Base-by-base conservation (phyloP, 768 basidiomycete species). In the Dioszegia hungarica region DNA sequence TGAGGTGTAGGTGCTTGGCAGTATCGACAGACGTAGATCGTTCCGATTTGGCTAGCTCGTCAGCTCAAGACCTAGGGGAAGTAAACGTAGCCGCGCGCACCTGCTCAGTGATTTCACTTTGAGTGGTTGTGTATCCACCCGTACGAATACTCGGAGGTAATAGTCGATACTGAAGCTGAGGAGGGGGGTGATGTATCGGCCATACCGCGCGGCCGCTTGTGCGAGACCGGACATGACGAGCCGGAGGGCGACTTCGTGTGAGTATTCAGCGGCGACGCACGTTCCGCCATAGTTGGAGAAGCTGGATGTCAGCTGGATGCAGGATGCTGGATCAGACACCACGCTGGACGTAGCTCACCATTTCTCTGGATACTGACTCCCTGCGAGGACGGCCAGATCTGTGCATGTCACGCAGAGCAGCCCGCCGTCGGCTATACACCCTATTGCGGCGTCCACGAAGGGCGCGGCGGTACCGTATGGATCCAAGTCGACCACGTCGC, bases 381-480 rank as follows among this genome's bases (percentile, higher is more conserved):
- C 92, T 0, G 93, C 95, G 22, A 98, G 81, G 10, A 99, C 92
- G 6, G 91, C 84, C 59, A 95, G 80, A 74, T 99, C 95, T 1
- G 95, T 99, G 77, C 95, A 98, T 24, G 95, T 99, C 36, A 99
- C 86, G 66, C 90, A 92, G 1, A 99, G 80, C 28, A 99, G 78
- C 86, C 93, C 94, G 73, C 89, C 92, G 63, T 93, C 92, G 29
- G 84, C 83, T 9, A 95, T 80, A 56, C 84, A 84, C 67, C 97
- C 92, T 15, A 99, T 85, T 0, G 94, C 92, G 20, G 86, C 86
- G 66, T 99, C 95, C 25, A 99, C 86, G 73, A 99, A 99, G 2
- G 94, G 95, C 3, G 91, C 87, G 0, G 95, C 95, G 9, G 91
- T 94, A 0, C 95, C 95, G 68, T 98, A 99, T 0, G 95, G 95